Evolutionary conservation across 169 alveolate species (phyloP).

Genomic region (Babesia bovis): DNA sequence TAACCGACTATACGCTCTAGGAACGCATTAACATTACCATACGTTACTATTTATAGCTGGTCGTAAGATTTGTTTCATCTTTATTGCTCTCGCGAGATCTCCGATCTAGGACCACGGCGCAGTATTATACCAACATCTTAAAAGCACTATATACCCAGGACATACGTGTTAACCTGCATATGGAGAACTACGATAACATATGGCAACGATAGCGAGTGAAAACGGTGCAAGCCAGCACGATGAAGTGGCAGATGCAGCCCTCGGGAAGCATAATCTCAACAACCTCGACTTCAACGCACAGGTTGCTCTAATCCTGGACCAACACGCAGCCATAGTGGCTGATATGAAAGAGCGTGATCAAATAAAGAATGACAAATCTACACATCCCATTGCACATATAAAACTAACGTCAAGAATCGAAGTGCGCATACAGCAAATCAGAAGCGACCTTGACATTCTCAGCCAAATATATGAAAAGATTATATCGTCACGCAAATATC

Average conservation of each 20-base stretch:
- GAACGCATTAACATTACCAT: too few species aligned
- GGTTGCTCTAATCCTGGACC: conserved; percentile 26
- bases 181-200: neutral
- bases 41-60: too few species aligned
- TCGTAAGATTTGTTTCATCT: too few species aligned
- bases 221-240: neutral
- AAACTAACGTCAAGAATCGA: conserved; percentile 50
- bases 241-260: conserved; percentile 3
- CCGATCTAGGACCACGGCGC: conserved; percentile 4
- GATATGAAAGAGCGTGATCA: conserved; percentile 52
- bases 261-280: conserved; percentile 42
- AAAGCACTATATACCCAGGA: neutral
- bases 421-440: conserved; percentile 30
- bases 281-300: conserved; percentile 65
- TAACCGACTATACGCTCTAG: too few species aligned
- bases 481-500: neutral
- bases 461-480: conserved; percentile 31
- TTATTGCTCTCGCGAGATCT: neutral
- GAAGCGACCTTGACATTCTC: conserved; percentile 39
- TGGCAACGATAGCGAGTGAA: neutral
- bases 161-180: neutral
- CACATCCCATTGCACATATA: conserved; percentile 59
- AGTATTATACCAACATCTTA: neutral
- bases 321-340: conserved; percentile 39
- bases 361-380: conserved; percentile 46